These are phyloP conservation scores for Ceriops tagal DNA, from an alignment of 345 rosid species.

Conservation along the genomic window DNA sequence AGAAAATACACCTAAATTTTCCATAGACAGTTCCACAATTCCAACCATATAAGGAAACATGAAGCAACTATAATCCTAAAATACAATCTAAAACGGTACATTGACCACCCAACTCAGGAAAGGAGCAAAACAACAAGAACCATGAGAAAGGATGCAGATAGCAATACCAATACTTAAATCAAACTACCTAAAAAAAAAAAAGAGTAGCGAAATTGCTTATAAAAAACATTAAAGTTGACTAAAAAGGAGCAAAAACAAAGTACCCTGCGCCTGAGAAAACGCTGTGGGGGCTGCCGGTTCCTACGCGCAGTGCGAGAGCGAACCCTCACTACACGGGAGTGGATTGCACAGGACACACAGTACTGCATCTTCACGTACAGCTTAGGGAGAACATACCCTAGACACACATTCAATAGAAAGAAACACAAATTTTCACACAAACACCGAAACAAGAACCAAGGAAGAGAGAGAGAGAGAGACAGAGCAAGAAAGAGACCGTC, in stretches of 20 bases:
- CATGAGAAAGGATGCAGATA: too few relatives aligned
- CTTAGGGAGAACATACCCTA: constrained; percentile 67
- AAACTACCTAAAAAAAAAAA: too few relatives aligned
- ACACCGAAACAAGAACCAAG: neutral
- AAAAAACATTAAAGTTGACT: neutral
- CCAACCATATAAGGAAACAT: too few relatives aligned
- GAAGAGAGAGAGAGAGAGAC: neutral
- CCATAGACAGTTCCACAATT: too few relatives aligned
- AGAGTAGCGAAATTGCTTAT: too few relatives aligned
- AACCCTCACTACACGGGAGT: constrained; percentile 86
- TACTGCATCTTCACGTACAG: constrained; percentile 72
- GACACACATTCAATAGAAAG: neutral
- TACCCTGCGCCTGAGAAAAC: constrained; percentile 46
- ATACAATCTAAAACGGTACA: too few relatives aligned
- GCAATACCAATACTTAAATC: too few relatives aligned
- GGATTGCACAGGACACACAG: constrained; percentile 86
- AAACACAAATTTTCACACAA: neutral
- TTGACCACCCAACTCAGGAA: too few relatives aligned
- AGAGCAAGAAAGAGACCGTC: neutral
- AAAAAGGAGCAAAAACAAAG: neutral
- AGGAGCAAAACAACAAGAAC: too few relatives aligned
- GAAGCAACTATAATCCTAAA: too few relatives aligned
- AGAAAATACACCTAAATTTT: too few relatives aligned
- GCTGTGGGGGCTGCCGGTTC: constrained; percentile 68
- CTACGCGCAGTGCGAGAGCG: constrained; percentile 62